A percentile compares a stretch with the other conserved stretches of the same genome.
Conservation (phyloP, 139 green algal species). For the Spirogloea muscicola region DNA sequence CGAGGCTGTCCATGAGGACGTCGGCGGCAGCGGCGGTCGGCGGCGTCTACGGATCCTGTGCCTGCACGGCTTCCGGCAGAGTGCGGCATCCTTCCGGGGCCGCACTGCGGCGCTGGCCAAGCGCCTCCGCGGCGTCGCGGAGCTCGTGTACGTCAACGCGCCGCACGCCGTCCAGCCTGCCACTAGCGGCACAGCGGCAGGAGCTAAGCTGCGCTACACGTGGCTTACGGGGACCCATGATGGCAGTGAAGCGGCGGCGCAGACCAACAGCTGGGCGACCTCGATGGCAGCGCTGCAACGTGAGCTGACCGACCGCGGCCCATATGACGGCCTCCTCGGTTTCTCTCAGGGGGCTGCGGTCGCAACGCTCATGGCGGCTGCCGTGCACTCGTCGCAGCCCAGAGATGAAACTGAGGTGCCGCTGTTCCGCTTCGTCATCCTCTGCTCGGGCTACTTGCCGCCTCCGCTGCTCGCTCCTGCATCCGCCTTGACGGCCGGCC, state of each 20-base stretch:
- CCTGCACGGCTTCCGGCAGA: slow-evolving; percentile 87
- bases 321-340: slow-evolving; percentile 78
- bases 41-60: slow-evolving; percentile 70
- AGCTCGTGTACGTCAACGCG: slow-evolving; percentile 76
- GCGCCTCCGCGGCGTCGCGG: slow-evolving; percentile 58
- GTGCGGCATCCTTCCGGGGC: slow-evolving; percentile 60
- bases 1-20: too few relatives aligned
- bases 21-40: slow-evolving; percentile 3
- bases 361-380: slow-evolving; percentile 14
- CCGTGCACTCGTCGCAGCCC: slow-evolving; percentile 26
- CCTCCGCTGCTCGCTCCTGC: too few relatives aligned
- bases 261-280: slow-evolving; percentile 68
- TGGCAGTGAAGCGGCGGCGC: too few relatives aligned
- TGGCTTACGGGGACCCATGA: too few relatives aligned
- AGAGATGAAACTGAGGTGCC: too few relatives aligned
- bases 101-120: slow-evolving; percentile 61
- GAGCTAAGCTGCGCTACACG: too few relatives aligned
- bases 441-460: too few relatives aligned
- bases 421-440: too few relatives aligned
- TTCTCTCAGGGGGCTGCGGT: slow-evolving; percentile 71
- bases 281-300: slow-evolving; percentile 45
- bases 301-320: slow-evolving; percentile 49
- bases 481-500: too few relatives aligned
- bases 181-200: too few relatives aligned
- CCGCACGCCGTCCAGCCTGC: too few relatives aligned